Percentiles rank a stretch among this genome's conserved stretches.
These are phyloP conservation scores for Galerina sulciceps DNA, from an alignment of 768 basidiomycete species.

Conservation along the genomic window DNA sequence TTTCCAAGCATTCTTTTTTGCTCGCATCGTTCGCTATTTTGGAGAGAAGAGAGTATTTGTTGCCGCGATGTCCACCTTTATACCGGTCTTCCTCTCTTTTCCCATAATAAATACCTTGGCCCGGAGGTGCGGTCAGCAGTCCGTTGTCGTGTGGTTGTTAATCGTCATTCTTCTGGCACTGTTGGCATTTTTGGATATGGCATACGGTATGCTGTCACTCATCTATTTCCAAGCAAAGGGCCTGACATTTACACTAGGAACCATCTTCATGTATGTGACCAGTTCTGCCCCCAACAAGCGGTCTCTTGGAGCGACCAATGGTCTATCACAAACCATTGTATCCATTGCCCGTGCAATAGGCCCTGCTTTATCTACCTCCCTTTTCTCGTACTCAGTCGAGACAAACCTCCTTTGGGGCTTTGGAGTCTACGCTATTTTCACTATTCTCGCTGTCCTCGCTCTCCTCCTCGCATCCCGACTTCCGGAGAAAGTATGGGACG, in stretches of 20 bases:
- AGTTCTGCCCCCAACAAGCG: conserved; percentile 51
- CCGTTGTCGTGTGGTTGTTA: conserved; percentile 39
- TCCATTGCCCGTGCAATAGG: conserved; percentile 53
- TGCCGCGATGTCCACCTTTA: conserved; percentile 36
- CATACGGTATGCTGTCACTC: conserved; percentile 40
- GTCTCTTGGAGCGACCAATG: conserved; percentile 56
- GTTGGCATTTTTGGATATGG: conserved; percentile 45
- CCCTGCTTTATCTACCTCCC: conserved; percentile 50
- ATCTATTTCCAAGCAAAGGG: background rate
- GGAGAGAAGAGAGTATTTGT: conserved; percentile 49
- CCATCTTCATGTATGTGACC: conserved; percentile 56
- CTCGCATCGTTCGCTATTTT: conserved; percentile 42
- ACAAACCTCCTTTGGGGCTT: conserved; percentile 50
- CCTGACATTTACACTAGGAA: conserved; percentile 31
- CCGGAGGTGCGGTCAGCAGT: conserved; percentile 36
- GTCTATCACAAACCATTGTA: conserved; percentile 48
- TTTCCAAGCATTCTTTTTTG: conserved; percentile 46
- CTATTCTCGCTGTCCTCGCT: conserved; percentile 34
- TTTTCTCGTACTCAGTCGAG: conserved; percentile 58
- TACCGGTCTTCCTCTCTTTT: conserved; percentile 45
- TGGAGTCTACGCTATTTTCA: conserved; percentile 45
- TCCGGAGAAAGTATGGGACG: conserved; percentile 42
- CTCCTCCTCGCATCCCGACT: conserved; percentile 35
- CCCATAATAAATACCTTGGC: conserved; percentile 51
- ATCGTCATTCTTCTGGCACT: conserved; percentile 32